A percentile compares a stretch with the other conserved stretches of the same genome.
Evolutionary conservation across 2,329 filamentous ascomycete genomes (phyloP).

Genomic region (Alternaria brassicicola): DNA sequence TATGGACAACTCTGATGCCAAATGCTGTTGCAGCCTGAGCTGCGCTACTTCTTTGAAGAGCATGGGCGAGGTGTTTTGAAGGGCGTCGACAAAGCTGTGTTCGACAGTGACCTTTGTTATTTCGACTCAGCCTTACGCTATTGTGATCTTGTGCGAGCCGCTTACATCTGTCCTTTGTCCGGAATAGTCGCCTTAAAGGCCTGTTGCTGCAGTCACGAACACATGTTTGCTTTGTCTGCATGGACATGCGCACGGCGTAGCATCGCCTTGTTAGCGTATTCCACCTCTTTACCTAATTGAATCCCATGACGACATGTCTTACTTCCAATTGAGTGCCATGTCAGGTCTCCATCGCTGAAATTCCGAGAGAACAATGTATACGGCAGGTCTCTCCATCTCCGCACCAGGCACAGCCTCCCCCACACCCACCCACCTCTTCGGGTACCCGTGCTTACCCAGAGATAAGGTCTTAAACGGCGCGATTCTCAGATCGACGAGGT

Average conservation of each 20-base stretch:
- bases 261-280: not conserved
- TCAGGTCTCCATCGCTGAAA: not conserved
- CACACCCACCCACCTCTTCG: not conserved
- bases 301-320: not conserved
- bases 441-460: not conserved
- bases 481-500: not conserved
- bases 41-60: conserved; percentile 5
- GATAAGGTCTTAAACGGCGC: not conserved
- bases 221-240: conserved; percentile 1
- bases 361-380: not conserved
- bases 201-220: not conserved
- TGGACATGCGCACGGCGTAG: not conserved
- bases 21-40: not conserved
- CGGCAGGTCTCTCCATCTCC: not conserved
- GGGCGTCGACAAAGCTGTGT: conserved; percentile 2
- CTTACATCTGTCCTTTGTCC: conserved; percentile 5
- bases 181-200: not conserved
- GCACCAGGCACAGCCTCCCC: conserved; percentile 1
- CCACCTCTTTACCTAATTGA: not conserved
- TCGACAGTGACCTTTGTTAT: conserved; percentile 8
- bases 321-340: not conserved
- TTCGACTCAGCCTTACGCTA: not conserved
- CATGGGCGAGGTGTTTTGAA: not conserved
- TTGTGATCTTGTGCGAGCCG: not conserved
- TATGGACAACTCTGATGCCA: not conserved